These are phyloP conservation scores for Hypomontagnella monticulosa DNA, from an alignment of 495 filamentous ascomycete genomes.

Conservation along the genomic window DNA sequence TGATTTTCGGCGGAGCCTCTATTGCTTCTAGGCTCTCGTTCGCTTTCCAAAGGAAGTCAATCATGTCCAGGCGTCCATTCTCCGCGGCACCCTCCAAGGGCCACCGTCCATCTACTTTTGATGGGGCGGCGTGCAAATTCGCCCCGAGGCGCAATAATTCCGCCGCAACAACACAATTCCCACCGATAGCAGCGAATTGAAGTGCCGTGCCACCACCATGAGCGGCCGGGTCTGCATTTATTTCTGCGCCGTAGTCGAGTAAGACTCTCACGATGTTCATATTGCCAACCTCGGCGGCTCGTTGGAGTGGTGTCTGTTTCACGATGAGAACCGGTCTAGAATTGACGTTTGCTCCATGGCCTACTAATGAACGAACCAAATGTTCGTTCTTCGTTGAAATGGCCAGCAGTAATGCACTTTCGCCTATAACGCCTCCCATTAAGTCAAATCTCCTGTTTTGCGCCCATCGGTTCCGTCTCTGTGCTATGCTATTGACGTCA, in stretches of 20 bases:
- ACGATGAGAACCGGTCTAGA: background rate
- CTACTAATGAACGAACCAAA: conserved; percentile 45
- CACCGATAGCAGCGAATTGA: conserved; percentile 34
- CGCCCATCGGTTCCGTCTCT: too few relatives aligned
- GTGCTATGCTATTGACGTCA: background rate
- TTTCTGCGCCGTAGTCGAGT: conserved; percentile 18
- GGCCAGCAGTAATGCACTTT: conserved; percentile 24
- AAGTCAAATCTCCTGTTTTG: too few relatives aligned
- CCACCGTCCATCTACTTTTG: conserved; percentile 48
- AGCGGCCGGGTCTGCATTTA: conserved; percentile 38
- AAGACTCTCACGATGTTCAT: conserved; percentile 34
- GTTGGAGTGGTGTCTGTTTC: conserved; percentile 41
- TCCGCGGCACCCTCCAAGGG: conserved; percentile 58
- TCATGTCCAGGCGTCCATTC: conserved; percentile 56
- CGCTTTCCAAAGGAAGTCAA: conserved; percentile 51
- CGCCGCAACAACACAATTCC: conserved; percentile 36
- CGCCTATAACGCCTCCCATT: background rate
- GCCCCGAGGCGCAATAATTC: conserved; percentile 39
- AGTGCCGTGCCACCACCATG: conserved; percentile 39
- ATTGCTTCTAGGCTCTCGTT: conserved; percentile 4
- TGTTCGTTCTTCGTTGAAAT: conserved; percentile 23
- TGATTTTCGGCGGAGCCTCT: too few relatives aligned
- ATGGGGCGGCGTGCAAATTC: conserved; percentile 24
- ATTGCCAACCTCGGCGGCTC: conserved; percentile 43
- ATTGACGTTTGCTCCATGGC: conserved; percentile 45